Conservation (phyloP, 2,329 filamentous ascomycete species). For the Penicillium sp. region DNA sequence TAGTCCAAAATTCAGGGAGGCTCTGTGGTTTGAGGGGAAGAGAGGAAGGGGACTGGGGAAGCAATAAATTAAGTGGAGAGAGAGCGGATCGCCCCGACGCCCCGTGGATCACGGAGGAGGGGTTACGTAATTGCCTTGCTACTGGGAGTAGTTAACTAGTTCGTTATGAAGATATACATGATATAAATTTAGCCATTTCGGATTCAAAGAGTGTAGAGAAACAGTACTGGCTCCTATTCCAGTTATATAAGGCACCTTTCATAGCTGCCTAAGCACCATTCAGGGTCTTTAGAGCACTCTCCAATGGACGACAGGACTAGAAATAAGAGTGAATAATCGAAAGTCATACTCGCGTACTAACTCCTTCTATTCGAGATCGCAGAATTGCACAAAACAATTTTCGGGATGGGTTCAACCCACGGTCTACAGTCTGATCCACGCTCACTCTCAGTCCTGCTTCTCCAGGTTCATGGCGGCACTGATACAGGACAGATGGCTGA, state of each 20-base stretch:
- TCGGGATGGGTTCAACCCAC: background rate
- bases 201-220: no score
- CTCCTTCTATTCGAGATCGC: background rate
- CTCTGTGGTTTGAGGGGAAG: background rate
- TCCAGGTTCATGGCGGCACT: constrained; percentile 74
- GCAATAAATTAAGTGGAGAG: constrained; percentile 16
- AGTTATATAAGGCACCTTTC: no score
- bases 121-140: constrained; percentile 7
- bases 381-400: background rate
- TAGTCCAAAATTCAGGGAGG: background rate
- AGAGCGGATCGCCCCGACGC: constrained; percentile 14
- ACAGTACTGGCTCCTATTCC: no score
- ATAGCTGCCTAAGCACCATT: no score
- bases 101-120: constrained; percentile 6
- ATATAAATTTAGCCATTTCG: no score
- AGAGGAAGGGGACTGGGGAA: constrained; percentile 12
- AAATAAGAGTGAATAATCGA: background rate
- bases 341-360: background rate
- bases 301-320: background rate
- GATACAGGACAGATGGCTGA: constrained; percentile 70
- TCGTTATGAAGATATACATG: no score
- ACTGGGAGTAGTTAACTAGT: no score
- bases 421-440: background rate
- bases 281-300: no score
- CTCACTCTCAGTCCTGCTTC: constrained; percentile 32